Base-by-base conservation (phyloP, 805 yeast species). In the Brettanomyces bruxellensis region DNA sequence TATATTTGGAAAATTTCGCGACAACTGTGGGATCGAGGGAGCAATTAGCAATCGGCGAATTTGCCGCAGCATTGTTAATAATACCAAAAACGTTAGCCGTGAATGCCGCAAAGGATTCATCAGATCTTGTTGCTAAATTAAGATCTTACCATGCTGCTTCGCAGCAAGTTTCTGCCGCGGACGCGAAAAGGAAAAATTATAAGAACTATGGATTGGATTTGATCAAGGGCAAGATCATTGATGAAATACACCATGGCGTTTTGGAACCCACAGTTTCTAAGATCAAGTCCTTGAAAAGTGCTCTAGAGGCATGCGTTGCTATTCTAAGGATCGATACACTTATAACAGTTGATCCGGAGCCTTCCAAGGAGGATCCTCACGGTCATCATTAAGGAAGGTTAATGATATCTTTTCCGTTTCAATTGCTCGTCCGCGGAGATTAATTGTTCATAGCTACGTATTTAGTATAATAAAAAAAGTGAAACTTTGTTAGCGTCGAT, bases 21-120 rank as follows among this genome's bases (percentile, higher is more conserved):
- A 93, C 98, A 7, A 89, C 98, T 1, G 91, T 93, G 44, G 97
- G 98, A 3, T 87, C 96, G 18, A 80, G 99, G 60, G 99, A 93
- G 67, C 99, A 93, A 66, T 76, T 93, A 59, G 98, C 99, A 14
- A 93, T 93, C 69, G 95, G 97, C 1, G 99, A 91, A 69, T 93
- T 93, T 72, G 97, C 99, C 35, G 76, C 76, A 53, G 90, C 97
- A 1, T 71, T 93, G 55, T 74, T 93, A 47, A 76, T 89, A 18
- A 91, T 93, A 55, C 99, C 99, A 65, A 93, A 91, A 76, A 93
- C 98, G 2, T 70, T 93, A 57, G 97, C 98, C 2, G 89, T 86
- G 34, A 93, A 93, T 62, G 99, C 99, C 7, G 99, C 98, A 39
- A 93, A 91, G 67, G 99, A 93, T 67, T 81, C 97, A 1, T 80